phyloP scores from a whole-genome alignment of 2,329 filamentous ascomycete genomes.

The Xylariaceae sp. region DNA sequence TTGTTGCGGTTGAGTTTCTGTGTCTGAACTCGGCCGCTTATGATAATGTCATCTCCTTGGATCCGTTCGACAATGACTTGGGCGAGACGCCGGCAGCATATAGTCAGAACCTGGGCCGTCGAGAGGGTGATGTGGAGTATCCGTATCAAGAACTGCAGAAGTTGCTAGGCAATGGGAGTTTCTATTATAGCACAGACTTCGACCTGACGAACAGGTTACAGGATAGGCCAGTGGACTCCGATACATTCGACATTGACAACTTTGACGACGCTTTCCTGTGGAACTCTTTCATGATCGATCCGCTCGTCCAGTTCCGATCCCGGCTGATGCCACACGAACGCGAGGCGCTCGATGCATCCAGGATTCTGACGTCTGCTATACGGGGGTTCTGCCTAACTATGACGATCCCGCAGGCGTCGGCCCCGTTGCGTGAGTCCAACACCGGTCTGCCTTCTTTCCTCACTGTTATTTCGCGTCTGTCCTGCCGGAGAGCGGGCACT shows the following conservation, averaged over 20 bases:
- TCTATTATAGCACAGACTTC: slow-evolving; percentile 98
- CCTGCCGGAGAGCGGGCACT: slow-evolving; percentile 85
- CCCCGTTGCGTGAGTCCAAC: slow-evolving; percentile 59
- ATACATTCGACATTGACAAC: slow-evolving; percentile 83
- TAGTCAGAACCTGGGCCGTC: slow-evolving; percentile 51
- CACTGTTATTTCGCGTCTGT: slow-evolving; percentile 86
- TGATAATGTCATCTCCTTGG: slow-evolving; percentile 64
- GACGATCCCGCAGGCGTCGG: slow-evolving; percentile 70
- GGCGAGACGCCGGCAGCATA: slow-evolving; percentile 45
- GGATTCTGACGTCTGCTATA: slow-evolving; percentile 88
- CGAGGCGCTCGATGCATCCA: slow-evolving; percentile 73
- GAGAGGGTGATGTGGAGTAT: slow-evolving; percentile 71
- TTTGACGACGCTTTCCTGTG: slow-evolving; percentile 90
- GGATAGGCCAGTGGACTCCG: slow-evolving; percentile 71
- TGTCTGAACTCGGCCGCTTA: slow-evolving; percentile 84
- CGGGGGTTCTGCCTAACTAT: slow-evolving; percentile 87
- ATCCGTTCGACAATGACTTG: slow-evolving; percentile 45
- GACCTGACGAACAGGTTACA: slow-evolving; percentile 91
- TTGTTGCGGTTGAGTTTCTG: slow-evolving; percentile 83
- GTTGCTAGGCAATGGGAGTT: slow-evolving; percentile 84
- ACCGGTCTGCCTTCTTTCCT: slow-evolving; percentile 76
- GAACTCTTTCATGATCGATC: slow-evolving; percentile 98
- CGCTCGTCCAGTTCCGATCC: slow-evolving; percentile 82
- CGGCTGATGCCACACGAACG: slow-evolving; percentile 71
- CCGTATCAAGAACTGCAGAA: slow-evolving; percentile 89